Conservation (phyloP, 2,329 filamentous ascomycete species). For the Juglanconis oblonga region DNA sequence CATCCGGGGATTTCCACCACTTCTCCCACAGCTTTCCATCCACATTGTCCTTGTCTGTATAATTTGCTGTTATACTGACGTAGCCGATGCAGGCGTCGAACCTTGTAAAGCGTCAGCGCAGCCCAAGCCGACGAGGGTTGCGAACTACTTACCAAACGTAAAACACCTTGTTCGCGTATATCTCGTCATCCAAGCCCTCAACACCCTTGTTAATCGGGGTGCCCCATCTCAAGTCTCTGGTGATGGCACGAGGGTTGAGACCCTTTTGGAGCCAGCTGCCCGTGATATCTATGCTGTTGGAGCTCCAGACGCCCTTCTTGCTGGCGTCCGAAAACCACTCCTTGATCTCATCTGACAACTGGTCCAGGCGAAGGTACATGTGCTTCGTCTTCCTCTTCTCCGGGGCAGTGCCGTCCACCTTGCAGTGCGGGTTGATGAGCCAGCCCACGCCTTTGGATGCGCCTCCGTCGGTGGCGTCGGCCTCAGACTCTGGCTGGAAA, state of each 20-base stretch:
- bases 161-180: slow-evolving; percentile 67
- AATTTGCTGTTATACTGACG: slow-evolving; percentile 89
- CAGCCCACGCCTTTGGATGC: slow-evolving; percentile 42
- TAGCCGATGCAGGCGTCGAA: slow-evolving; percentile 82
- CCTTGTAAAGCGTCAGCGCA: slow-evolving; percentile 11
- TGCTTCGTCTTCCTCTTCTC: slow-evolving; percentile 83
- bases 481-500: slow-evolving; percentile 50
- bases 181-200: slow-evolving; percentile 49
- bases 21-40: slow-evolving; percentile 73
- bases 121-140: neutral
- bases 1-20: slow-evolving; percentile 82
- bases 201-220: slow-evolving; percentile 51
- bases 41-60: slow-evolving; percentile 57
- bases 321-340: slow-evolving; percentile 74
- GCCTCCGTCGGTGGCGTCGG: slow-evolving; percentile 29
- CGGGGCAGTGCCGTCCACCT: slow-evolving; percentile 81
- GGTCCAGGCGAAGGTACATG: slow-evolving; percentile 83
- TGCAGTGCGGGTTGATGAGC: slow-evolving; percentile 73
- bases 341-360: slow-evolving; percentile 72
- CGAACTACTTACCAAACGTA: slow-evolving; percentile 58
- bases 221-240: slow-evolving; percentile 90
- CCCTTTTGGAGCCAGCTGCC: slow-evolving; percentile 81
- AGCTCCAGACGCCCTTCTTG: slow-evolving; percentile 71
- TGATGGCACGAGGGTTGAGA: slow-evolving; percentile 82
- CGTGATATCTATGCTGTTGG: slow-evolving; percentile 73